Percentiles rank a stretch among this genome's conserved stretches.
phyloP scores from a whole-genome alignment of 2,329 filamentous ascomycete genomes.

The Fusarium newnesense region DNA sequence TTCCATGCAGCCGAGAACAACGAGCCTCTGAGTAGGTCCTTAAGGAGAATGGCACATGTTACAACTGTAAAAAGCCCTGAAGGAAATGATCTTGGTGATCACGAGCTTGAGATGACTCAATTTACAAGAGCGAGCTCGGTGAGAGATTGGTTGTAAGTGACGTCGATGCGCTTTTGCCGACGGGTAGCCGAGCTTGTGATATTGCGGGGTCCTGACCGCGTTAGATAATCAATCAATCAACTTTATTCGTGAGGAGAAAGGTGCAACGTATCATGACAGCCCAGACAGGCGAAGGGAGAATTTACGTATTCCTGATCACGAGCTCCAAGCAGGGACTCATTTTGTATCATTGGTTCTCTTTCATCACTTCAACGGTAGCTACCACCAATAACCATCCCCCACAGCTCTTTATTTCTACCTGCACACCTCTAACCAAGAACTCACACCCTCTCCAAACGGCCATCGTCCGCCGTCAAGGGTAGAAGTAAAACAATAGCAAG shows the following conservation, averaged over 20 bases:
- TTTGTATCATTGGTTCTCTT: neutral
- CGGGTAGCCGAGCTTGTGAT: constrained; percentile 67
- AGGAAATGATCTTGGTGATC: constrained; percentile 4
- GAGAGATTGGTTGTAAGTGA: constrained; percentile 29
- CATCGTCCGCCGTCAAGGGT: constrained; percentile 11
- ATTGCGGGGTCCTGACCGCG: constrained; percentile 57
- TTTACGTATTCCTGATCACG: neutral
- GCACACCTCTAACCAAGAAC: neutral
- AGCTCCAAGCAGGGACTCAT: neutral
- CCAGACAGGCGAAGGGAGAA: neutral
- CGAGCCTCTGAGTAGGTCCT: neutral
- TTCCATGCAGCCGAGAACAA: constrained; percentile 42
- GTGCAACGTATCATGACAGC: neutral
- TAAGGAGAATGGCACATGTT: neutral
- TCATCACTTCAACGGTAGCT: neutral
- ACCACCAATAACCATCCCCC: constrained; percentile 23
- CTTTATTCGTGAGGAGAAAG: constrained; percentile 9
- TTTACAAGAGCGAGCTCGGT: constrained; percentile 12
- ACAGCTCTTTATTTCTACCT: neutral
- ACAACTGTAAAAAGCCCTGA: neutral
- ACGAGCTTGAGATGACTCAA: constrained; percentile 14
- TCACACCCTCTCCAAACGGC: constrained; percentile 30
- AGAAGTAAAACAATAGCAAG: neutral
- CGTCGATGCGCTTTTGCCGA: constrained; percentile 55
- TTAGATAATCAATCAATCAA: constrained; percentile 11